Evolutionary conservation across 257 asterid genomes (phyloP).

Genomic region (Solanum pimpinellifolium): DNA sequence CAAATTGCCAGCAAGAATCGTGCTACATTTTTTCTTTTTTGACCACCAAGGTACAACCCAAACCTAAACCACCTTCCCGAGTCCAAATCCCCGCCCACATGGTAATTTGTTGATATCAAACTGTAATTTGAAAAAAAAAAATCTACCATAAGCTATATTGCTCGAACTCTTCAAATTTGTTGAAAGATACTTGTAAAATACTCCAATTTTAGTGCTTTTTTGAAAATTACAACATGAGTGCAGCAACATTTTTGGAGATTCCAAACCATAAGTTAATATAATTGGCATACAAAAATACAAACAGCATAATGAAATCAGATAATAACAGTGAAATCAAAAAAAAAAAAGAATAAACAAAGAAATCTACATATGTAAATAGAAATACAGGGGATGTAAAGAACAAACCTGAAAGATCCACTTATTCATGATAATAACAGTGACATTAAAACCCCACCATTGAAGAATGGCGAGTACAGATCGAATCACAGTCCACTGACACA

Average conservation of each 20-base stretch:
- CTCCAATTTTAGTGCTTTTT: not conserved
- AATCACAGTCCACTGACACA: slow-evolving; percentile 22
- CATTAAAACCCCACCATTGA: slow-evolving; percentile 48
- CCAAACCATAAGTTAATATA: not conserved
- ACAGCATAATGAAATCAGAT: not conserved
- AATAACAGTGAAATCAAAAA: not conserved
- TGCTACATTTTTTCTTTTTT: not conserved
- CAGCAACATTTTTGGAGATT: not conserved
- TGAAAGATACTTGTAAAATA: not conserved
- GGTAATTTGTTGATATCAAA: not conserved
- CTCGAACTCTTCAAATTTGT: not conserved
- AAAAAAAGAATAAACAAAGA: not conserved
- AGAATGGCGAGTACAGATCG: slow-evolving; percentile 25
- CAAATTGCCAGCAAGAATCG: not conserved
- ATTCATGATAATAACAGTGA: slow-evolving; percentile 42
- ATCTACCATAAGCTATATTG: not conserved
- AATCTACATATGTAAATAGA: not conserved
- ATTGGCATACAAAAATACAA: not conserved
- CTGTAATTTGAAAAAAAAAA: not conserved
- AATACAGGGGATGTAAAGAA: not conserved
- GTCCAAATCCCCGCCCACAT: not conserved
- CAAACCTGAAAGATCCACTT: slow-evolving; percentile 42
- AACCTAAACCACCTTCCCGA: not conserved
- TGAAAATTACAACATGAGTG: not conserved
- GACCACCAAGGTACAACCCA: not conserved